Evolutionary conservation across 176 grass and related monocot species (phyloP), one percentile per base, ranked within the genome.

Genomic region (Rhynchospora tenuis): DNA sequence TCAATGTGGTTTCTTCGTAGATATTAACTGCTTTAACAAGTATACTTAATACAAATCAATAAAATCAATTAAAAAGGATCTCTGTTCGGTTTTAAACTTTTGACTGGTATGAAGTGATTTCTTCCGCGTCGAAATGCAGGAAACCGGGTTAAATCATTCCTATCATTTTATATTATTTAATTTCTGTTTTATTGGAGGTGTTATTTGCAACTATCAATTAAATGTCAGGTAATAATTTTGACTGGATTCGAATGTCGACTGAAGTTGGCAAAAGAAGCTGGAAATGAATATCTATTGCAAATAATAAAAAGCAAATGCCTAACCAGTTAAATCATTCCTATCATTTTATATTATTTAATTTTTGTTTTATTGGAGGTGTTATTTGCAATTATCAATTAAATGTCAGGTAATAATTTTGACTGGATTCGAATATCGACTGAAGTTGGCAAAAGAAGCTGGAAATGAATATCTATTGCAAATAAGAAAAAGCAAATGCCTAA

Each of bases 281-380:
- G 1, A 16, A 58, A 43, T 54, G 16, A 43, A 43, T 28, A 57
- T 55, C 9, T 62, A 69, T 6, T 70, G 38, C 15, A n/a, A n/a
- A 22, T 43, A 20, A 7, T 48, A 46, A 62, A 85, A 69, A 72
- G 68, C 23, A 88, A 42, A 84, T 71, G 85, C 57, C 54, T 88
- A 42, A 98, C 95, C 81, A 95, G 64, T 31, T 91, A 86, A 87
- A n/a, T 74, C 22, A 74, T 51, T 26, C 15, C 45, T 51, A n/a
- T n/a, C n/a, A n/a, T n/a, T n/a, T n/a, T n/a, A n/a, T n/a, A n/a
- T n/a, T n/a, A n/a, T n/a, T n/a, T n/a, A n/a, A n/a, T n/a, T n/a
- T n/a, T n/a, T n/a, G n/a, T n/a, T n/a, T n/a, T n/a, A n/a, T n/a
- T n/a, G n/a, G n/a, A n/a, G n/a, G n/a, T n/a, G n/a, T n/a, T n/a